A percentile compares a stretch with the other conserved stretches of the same genome.
Conservation (phyloP, 169 alveolate species). For the Plasmodium vivax region DNA sequence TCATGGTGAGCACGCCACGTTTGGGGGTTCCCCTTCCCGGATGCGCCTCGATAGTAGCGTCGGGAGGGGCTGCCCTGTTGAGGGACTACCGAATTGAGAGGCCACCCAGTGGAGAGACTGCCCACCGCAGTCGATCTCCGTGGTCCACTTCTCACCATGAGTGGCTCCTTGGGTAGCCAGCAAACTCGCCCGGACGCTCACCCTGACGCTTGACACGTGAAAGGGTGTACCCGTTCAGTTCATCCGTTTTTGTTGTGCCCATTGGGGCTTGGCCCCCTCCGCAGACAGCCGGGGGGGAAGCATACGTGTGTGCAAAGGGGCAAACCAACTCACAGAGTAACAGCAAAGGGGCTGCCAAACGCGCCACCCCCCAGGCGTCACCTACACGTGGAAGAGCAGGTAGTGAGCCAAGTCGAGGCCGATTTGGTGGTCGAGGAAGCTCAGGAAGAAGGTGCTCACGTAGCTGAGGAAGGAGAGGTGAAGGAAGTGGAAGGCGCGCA, state of each 20-base stretch:
- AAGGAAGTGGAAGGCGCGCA: slow-evolving; percentile 30
- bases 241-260: background rate
- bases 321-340: no score
- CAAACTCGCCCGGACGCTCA: background rate
- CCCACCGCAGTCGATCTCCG: background rate
- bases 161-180: background rate
- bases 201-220: background rate
- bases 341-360: no score
- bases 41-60: background rate
- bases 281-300: background rate
- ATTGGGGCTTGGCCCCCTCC: background rate
- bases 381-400: slow-evolving; percentile 19
- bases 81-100: background rate
- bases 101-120: background rate
- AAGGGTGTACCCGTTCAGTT: background rate
- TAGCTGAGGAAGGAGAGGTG: slow-evolving; percentile 27
- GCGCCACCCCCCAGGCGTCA: no score
- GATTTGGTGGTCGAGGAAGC: slow-evolving; percentile 33
- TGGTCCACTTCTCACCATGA: background rate
- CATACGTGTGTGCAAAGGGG: background rate
- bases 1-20: background rate
- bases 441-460: slow-evolving; percentile 8
- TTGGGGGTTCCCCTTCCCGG: background rate
- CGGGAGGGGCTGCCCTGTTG: no score
- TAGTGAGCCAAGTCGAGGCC: slow-evolving; percentile 34